phyloP scores from a whole-genome alignment of 2,329 filamentous ascomycete species.

The Penicillium carneum region DNA sequence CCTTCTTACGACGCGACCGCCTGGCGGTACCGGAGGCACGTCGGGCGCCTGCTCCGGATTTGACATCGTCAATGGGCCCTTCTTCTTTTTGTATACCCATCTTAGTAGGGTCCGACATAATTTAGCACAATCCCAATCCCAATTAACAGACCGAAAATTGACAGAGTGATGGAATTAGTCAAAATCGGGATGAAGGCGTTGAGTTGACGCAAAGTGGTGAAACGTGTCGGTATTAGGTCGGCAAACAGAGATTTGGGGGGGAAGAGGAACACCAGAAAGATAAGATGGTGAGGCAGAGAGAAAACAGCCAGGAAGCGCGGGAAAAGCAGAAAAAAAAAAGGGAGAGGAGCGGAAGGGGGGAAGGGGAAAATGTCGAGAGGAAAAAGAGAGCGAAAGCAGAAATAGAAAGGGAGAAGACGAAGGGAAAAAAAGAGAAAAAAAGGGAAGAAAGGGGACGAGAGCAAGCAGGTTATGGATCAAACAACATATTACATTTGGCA shows the following conservation, averaged over 20 bases:
- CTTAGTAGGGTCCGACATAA: slow-evolving; percentile 44
- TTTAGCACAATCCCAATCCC: slow-evolving; percentile 7
- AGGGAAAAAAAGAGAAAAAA: slow-evolving; percentile 25
- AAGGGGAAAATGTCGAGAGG: slow-evolving; percentile 23
- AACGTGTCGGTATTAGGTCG: slow-evolving; percentile 17
- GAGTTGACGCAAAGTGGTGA: slow-evolving; percentile 20
- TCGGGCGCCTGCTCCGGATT: slow-evolving; percentile 40
- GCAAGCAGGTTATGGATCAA: slow-evolving; percentile 32
- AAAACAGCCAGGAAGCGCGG: slow-evolving; percentile 24
- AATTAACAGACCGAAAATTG: slow-evolving; percentile 9
- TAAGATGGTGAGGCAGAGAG: slow-evolving; percentile 21
- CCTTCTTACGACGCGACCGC: slow-evolving; percentile 54
- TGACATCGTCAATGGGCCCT: slow-evolving; percentile 35
- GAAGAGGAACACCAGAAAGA: slow-evolving; percentile 20
- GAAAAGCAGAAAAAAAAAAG: slow-evolving; percentile 20
- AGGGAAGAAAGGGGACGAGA: slow-evolving; percentile 39
- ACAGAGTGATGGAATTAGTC: slow-evolving; percentile 29
- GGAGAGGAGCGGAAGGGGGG: slow-evolving; percentile 21
- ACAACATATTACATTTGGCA: slow-evolving; percentile 2
- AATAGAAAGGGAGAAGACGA: slow-evolving; percentile 22
- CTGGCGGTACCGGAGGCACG: slow-evolving; percentile 41
- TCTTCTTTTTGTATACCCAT: slow-evolving; percentile 40
- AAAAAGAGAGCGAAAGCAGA: slow-evolving; percentile 16
- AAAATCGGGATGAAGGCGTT: slow-evolving; percentile 18
- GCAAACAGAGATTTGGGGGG: slow-evolving; percentile 18